A percentile compares a stretch with the other conserved stretches of the same genome.
These are phyloP conservation scores for Gnomoniopsis sp. DNA, from an alignment of 2,329 filamentous ascomycete species.

Conservation along the genomic window DNA sequence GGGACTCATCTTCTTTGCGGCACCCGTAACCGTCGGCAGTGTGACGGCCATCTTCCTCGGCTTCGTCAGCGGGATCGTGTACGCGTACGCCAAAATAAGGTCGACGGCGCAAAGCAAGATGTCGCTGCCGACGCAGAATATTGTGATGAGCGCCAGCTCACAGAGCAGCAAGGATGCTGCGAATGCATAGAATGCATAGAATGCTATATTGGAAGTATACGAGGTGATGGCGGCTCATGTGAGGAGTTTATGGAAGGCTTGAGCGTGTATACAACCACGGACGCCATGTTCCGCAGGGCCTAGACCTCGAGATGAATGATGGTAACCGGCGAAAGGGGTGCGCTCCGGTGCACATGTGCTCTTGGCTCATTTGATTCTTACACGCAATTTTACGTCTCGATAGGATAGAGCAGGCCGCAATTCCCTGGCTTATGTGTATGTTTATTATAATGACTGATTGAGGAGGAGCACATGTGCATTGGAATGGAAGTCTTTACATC, in stretches of 20 bases:
- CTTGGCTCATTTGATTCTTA: not conserved
- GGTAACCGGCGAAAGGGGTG: not conserved
- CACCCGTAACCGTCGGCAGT: conserved; percentile 86
- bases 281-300: not conserved
- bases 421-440: not conserved
- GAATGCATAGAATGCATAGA: conserved; percentile 55
- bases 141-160: conserved; percentile 82
- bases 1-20: conserved; percentile 92
- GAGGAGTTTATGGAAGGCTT: not conserved
- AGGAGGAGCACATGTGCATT: not conserved
- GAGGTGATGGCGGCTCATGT: not conserved
- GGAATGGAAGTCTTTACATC: not conserved
- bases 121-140: conserved; percentile 63
- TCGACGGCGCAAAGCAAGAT: conserved; percentile 67
- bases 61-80: conserved; percentile 89
- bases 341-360: conserved; percentile 1
- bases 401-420: conserved; percentile 1
- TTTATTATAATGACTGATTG: not conserved
- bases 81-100: conserved; percentile 80
- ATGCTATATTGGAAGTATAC: not conserved
- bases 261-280: not conserved
- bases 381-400: not conserved
- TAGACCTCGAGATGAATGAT: not conserved
- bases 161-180: conserved; percentile 85
- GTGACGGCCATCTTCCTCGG: conserved; percentile 89